Conservation (phyloP, 1,139 yeast genomes). For the Candida frijolesensis region DNA sequence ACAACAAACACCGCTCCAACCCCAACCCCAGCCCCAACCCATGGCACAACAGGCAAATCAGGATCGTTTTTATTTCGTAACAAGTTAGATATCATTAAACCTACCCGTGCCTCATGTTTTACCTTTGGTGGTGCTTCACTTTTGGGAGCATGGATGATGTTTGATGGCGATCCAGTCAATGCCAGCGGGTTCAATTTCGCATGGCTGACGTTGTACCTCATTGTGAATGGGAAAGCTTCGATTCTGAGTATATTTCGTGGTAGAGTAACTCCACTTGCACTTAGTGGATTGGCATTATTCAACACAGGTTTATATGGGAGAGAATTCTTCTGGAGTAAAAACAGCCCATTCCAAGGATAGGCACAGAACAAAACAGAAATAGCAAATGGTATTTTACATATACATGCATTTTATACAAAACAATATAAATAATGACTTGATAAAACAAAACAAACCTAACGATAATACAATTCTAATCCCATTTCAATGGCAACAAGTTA, state of each 20-base stretch:
- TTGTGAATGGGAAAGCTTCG: slow-evolving; percentile 73
- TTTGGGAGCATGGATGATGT: slow-evolving; percentile 78
- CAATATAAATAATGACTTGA: too few species aligned
- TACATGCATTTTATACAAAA: background rate
- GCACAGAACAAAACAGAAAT: too few species aligned
- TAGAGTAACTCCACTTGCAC: slow-evolving; percentile 60
- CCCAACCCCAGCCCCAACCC: slow-evolving; percentile 1
- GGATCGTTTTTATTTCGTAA: slow-evolving; percentile 11
- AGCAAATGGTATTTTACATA: background rate
- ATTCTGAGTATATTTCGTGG: slow-evolving; percentile 40
- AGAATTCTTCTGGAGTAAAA: slow-evolving; percentile 53
- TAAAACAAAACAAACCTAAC: background rate
- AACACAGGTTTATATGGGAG: slow-evolving; percentile 72
- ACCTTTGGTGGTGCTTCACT: slow-evolving; percentile 71
- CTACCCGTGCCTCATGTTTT: slow-evolving; percentile 40
- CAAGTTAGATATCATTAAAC: slow-evolving; percentile 24
- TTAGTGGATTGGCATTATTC: slow-evolving; percentile 60
- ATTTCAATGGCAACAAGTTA: slow-evolving; percentile 65
- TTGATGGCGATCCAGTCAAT: slow-evolving; percentile 77
- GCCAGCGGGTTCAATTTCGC: slow-evolving; percentile 90
- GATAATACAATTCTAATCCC: slow-evolving; percentile 40
- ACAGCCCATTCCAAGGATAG: slow-evolving; percentile 13
- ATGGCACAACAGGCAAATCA: slow-evolving; percentile 12
- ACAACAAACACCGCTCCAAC: slow-evolving; percentile 2
- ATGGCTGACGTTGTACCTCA: slow-evolving; percentile 78